Evolutionary conservation across 1,284 basidiomycete genomes (phyloP).

Genomic region (Neonothopanus nambi): DNA sequence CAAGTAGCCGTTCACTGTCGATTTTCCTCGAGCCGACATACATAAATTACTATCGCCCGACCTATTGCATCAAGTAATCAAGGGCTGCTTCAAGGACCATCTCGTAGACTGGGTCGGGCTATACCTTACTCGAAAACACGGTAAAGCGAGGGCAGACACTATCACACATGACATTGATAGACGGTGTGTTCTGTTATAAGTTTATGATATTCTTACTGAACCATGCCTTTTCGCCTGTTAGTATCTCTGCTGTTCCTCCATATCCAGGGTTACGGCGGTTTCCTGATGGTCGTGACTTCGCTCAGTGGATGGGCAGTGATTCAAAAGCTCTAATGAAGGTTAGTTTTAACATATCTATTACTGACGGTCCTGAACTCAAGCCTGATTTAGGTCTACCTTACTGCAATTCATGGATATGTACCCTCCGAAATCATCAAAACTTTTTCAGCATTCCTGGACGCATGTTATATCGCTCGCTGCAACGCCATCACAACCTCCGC

Average conservation of each 20-base stretch:
- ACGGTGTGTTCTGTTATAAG: constrained; percentile 8
- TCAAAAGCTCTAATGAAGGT: constrained; percentile 35
- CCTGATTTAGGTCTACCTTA: too few species aligned
- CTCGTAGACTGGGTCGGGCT: constrained; percentile 19
- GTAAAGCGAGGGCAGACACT: constrained; percentile 13
- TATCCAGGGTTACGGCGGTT: constrained; percentile 24
- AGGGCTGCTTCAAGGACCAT: constrained; percentile 21
- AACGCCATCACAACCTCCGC: constrained; percentile 14
- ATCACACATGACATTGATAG: constrained; percentile 23
- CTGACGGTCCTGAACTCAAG: too few species aligned
- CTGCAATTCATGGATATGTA: too few species aligned
- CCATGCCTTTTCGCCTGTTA: constrained; percentile 7
- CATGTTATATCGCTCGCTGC: constrained; percentile 34
- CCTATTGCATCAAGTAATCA: constrained; percentile 18
- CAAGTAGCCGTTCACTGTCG: too few species aligned
- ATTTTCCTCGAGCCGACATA: constrained; percentile 25
- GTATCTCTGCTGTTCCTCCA: constrained; percentile 19
- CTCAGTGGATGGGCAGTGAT: constrained; percentile 25
- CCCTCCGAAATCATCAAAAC: constrained; percentile 28
- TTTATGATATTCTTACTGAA: too few species aligned
- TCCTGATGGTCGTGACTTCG: constrained; percentile 23
- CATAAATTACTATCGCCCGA: constrained; percentile 27
- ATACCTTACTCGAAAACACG: constrained; percentile 12
- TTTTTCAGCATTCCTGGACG: constrained; percentile 30
- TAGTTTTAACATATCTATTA: too few species aligned